Conservation (phyloP, 2,329 filamentous ascomycete species). For the Penicillium capsulatum region DNA sequence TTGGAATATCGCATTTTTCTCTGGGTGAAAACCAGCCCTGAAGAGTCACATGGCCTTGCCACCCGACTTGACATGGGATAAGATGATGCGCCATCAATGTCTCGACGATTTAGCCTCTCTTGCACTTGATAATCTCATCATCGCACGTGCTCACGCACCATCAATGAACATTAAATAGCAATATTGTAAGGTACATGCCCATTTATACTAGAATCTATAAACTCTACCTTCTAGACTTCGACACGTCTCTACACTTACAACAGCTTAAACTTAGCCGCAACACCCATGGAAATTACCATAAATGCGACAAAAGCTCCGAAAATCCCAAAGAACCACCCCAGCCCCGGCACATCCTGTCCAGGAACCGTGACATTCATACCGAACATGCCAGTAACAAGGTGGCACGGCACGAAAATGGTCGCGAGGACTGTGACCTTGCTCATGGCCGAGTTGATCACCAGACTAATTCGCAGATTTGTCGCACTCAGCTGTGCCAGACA, state of each 20-base stretch:
- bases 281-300: slow-evolving; percentile 31
- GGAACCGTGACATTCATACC: slow-evolving; percentile 50
- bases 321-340: slow-evolving; percentile 48
- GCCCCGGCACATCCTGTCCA: slow-evolving; percentile 30
- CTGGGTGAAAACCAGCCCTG: too few species aligned
- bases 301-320: slow-evolving; percentile 42
- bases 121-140: too few species aligned
- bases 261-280: slow-evolving; percentile 35
- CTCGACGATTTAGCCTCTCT: too few species aligned
- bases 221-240: not conserved
- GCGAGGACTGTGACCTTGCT: slow-evolving; percentile 93
- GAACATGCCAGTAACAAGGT: slow-evolving; percentile 67
- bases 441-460: slow-evolving; percentile 76
- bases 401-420: slow-evolving; percentile 88
- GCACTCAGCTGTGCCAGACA: slow-evolving; percentile 91
- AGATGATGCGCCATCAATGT: too few species aligned
- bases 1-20: too few species aligned
- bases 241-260: slow-evolving; percentile 25
- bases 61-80: too few species aligned
- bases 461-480: slow-evolving; percentile 81
- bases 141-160: too few species aligned
- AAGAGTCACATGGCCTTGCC: too few species aligned
- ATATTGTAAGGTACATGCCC: too few species aligned
- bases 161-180: too few species aligned
- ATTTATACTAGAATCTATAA: not conserved